These are phyloP conservation scores for Linanthus parryae DNA, from an alignment of 148 eudicot genomes.

Conservation along the genomic window DNA sequence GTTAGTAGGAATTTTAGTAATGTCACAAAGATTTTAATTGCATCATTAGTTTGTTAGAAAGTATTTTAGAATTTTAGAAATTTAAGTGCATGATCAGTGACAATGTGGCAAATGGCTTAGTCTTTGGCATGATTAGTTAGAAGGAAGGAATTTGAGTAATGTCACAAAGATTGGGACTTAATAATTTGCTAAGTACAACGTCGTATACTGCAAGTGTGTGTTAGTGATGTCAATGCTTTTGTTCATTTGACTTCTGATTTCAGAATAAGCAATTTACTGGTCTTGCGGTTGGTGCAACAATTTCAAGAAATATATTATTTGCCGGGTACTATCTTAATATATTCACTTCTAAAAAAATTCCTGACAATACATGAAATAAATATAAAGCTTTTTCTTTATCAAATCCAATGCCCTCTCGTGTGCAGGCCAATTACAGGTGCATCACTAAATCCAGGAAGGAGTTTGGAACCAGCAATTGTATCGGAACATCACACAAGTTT, in stretches of 20 bases:
- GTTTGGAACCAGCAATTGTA: slow-evolving; percentile 4
- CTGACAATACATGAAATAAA: not conserved
- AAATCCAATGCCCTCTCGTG: not conserved
- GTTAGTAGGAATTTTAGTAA: no score
- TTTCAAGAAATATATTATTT: slow-evolving; percentile 4
- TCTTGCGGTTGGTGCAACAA: not conserved
- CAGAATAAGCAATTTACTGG: not conserved
- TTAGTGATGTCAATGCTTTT: not conserved
- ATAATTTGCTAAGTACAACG: no score
- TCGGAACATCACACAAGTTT: not conserved
- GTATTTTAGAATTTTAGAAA: no score
- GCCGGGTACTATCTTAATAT: not conserved
- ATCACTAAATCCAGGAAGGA: slow-evolving; percentile 8
- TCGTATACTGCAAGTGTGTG: no score
- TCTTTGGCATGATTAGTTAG: no score
- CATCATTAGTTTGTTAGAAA: no score
- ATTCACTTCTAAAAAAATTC: not conserved
- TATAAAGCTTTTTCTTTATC: not conserved
- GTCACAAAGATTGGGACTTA: no score
- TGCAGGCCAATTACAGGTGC: slow-evolving; percentile 9
- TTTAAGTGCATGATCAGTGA: no score
- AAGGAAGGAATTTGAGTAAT: no score
- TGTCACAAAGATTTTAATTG: no score
- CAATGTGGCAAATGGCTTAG: no score
- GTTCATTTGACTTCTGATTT: not conserved